These are phyloP conservation scores for Nakazawaea sp. DNA, from an alignment of 805 yeast genomes.

Conservation along the genomic window DNA sequence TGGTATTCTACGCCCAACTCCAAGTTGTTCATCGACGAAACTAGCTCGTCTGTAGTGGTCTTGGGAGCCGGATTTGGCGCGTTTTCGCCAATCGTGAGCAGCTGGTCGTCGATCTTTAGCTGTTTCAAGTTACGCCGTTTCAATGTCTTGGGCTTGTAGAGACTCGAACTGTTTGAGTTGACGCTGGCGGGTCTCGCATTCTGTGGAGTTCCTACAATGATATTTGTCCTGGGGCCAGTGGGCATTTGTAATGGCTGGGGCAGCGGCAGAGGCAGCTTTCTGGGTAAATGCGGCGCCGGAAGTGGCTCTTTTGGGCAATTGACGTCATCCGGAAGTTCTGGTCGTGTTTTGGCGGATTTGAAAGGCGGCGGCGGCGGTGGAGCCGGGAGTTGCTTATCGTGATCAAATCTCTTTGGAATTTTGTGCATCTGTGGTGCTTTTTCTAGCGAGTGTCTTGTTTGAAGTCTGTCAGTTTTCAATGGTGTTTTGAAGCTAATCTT, in stretches of 20 bases:
- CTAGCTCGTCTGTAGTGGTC: slow-evolving; percentile 27
- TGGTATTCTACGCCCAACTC: slow-evolving; percentile 50
- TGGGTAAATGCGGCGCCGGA: no score
- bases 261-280: slow-evolving; percentile 1
- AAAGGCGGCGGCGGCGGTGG: slow-evolving; percentile 10
- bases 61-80: slow-evolving; percentile 23
- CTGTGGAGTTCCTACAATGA: no score
- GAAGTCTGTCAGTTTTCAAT: no score
- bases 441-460: no score
- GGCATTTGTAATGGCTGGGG: neutral
- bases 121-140: slow-evolving; percentile 56
- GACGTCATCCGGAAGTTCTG: no score
- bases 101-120: slow-evolving; percentile 25
- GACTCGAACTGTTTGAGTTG: slow-evolving; percentile 3
- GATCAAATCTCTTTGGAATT: slow-evolving; percentile 2
- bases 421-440: slow-evolving; percentile 3
- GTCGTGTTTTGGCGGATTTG: neutral
- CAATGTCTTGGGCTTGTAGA: slow-evolving; percentile 32
- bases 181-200: slow-evolving; percentile 1
- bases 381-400: slow-evolving; percentile 8
- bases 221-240: no score
- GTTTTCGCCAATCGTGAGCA: neutral
- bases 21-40: slow-evolving; percentile 38
- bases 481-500: no score
- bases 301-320: no score